These are phyloP conservation scores for Trametes polyzona DNA, from an alignment of 1,284 basidiomycete genomes.

Conservation along the genomic window DNA sequence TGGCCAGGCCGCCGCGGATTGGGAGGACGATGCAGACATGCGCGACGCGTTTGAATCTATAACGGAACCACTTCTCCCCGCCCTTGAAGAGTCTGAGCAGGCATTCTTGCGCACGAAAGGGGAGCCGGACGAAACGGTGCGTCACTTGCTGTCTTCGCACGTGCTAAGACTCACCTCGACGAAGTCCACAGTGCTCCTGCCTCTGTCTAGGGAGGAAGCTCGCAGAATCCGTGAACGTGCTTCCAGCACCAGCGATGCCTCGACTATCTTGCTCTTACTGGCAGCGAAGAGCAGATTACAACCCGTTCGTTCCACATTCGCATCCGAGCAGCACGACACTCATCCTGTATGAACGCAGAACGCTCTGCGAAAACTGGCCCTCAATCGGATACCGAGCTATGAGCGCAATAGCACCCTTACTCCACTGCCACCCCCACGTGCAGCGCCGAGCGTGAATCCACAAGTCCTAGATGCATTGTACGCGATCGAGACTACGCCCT, in stretches of 20 bases:
- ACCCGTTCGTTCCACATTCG: constrained; percentile 1
- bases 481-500: constrained; percentile 61
- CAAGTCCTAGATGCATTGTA: constrained; percentile 58
- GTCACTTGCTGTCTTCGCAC: not conserved
- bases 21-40: constrained; percentile 16
- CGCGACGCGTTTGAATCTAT: constrained; percentile 31
- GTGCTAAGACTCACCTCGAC: not conserved
- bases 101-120: constrained; percentile 17
- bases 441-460: constrained; percentile 36
- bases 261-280: not conserved
- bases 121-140: constrained; percentile 25
- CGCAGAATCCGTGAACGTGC: not conserved
- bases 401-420: constrained; percentile 16
- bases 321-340: no score
- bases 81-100: constrained; percentile 25
- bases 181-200: not conserved
- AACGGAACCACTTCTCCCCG: constrained; percentile 26
- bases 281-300: constrained; percentile 16
- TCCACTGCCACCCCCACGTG: constrained; percentile 21
- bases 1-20: constrained; percentile 1
- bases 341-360: constrained; percentile 10
- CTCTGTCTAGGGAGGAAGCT: constrained; percentile 11
- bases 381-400: constrained; percentile 13
- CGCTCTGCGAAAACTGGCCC: constrained; percentile 24
- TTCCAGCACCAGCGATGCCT: not conserved